phyloP scores from a whole-genome alignment of 129 eudicot genomes.

The Gnaphalium uliginosum region DNA sequence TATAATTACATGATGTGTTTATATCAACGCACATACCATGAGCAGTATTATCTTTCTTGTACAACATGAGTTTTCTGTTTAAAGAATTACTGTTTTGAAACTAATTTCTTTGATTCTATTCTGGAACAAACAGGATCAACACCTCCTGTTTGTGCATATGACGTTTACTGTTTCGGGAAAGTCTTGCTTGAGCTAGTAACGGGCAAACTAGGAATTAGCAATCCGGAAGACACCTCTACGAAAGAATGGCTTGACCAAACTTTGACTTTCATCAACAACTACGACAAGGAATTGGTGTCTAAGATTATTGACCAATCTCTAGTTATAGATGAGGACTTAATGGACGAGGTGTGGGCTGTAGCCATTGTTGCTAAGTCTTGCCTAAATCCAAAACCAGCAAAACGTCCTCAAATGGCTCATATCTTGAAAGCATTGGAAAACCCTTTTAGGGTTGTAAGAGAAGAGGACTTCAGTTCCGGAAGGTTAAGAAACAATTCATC shows the following conservation, averaged over 20 bases:
- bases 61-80: background rate
- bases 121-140: slow-evolving; percentile 45
- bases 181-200: slow-evolving; percentile 83
- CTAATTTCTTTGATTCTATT: slow-evolving; percentile 11
- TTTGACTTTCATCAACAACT: slow-evolving; percentile 49
- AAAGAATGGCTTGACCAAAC: slow-evolving; percentile 66
- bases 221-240: slow-evolving; percentile 40
- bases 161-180: slow-evolving; percentile 81
- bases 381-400: slow-evolving; percentile 65
- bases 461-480: slow-evolving; percentile 61
- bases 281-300: slow-evolving; percentile 59
- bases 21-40: background rate
- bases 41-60: background rate
- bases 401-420: slow-evolving; percentile 75
- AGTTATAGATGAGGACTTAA: slow-evolving; percentile 71
- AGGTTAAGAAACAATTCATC: slow-evolving; percentile 67
- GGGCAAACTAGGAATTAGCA: slow-evolving; percentile 73
- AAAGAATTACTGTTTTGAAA: background rate
- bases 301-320: slow-evolving; percentile 67
- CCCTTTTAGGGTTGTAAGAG: slow-evolving; percentile 80
- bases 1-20: background rate
- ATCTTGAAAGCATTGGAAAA: slow-evolving; percentile 79
- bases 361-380: slow-evolving; percentile 88
- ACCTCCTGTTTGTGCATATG: slow-evolving; percentile 63
- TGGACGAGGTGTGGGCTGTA: slow-evolving; percentile 91